Percentiles rank a stretch among this genome's conserved stretches.
phyloP scores from a whole-genome alignment of 306 rosid genomes.

The Vachellia pachyceras region DNA sequence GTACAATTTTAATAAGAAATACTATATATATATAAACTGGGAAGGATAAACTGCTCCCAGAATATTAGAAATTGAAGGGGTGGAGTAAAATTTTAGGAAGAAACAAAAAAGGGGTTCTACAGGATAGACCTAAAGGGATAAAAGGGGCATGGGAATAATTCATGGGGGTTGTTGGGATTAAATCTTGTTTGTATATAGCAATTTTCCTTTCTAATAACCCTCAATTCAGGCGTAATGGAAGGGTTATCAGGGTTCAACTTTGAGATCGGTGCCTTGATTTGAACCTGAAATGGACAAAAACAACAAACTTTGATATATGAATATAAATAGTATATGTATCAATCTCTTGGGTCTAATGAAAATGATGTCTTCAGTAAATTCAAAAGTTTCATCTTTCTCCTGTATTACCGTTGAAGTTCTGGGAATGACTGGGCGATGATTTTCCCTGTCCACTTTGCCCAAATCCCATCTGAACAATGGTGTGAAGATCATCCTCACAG shows the following conservation, averaged over 20 bases:
- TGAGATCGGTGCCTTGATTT: conserved; percentile 72
- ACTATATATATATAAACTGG: conserved; percentile 29
- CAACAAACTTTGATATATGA: neutral
- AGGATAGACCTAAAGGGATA: conserved; percentile 47
- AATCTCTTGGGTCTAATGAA: conserved; percentile 39
- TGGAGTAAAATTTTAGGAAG: neutral
- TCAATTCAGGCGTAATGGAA: conserved; percentile 53
- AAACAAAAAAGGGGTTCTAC: conserved; percentile 55
- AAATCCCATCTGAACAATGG: conserved; percentile 89
- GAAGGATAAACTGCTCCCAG: conserved; percentile 38
- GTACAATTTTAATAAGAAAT: conserved; percentile 36
- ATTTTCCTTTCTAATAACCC: conserved; percentile 41
- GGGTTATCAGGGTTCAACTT: conserved; percentile 69
- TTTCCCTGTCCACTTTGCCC: conserved; percentile 64
- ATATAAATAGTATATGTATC: neutral
- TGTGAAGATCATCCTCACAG: conserved; percentile 82
- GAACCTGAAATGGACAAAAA: conserved; percentile 57
- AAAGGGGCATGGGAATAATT: conserved; percentile 50
- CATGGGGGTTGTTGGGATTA: conserved; percentile 57
- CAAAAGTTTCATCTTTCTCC: conserved; percentile 4
- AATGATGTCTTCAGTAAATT: conserved; percentile 33
- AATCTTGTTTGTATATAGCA: conserved; percentile 68
- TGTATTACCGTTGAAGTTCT: conserved; percentile 67
- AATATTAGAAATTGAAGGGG: conserved; percentile 49
- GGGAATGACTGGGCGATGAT: conserved; percentile 55